Evolutionary conservation across 805 yeast species (phyloP).

Genomic region (Yamadazyma tumulicola): DNA sequence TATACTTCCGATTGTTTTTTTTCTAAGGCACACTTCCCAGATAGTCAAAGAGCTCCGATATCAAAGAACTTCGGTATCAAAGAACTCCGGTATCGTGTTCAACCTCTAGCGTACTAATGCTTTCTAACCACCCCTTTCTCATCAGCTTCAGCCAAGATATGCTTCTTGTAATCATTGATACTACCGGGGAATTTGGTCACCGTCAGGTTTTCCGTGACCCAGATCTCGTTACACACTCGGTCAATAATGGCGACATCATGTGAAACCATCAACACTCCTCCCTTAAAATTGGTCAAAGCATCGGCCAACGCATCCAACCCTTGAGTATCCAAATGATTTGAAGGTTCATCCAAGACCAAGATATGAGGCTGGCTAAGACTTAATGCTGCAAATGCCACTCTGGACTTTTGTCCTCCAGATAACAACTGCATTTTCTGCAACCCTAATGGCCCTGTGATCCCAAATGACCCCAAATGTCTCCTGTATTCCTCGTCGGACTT

Average conservation of each 20-base stretch:
- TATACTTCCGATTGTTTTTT: too few species aligned
- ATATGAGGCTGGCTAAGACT: slow-evolving; percentile 90
- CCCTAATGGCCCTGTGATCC: slow-evolving; percentile 92
- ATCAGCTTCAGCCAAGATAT: slow-evolving; percentile 75
- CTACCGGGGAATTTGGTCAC: slow-evolving; percentile 78
- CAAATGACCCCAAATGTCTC: slow-evolving; percentile 94
- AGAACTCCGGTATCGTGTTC: too few species aligned
- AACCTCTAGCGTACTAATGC: too few species aligned
- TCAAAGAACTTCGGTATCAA: too few species aligned
- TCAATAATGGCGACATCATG: slow-evolving; percentile 94
- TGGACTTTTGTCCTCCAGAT: slow-evolving; percentile 97
- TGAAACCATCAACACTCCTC: slow-evolving; percentile 96
- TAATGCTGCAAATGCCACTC: slow-evolving; percentile 96
- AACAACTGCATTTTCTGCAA: slow-evolving; percentile 83
- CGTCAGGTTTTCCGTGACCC: slow-evolving; percentile 88
- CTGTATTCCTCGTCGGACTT: slow-evolving; percentile 95
- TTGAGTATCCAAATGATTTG: slow-evolving; percentile 96
- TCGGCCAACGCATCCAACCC: slow-evolving; percentile 95
- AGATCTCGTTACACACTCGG: slow-evolving; percentile 86
- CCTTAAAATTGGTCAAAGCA: slow-evolving; percentile 82
- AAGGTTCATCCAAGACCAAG: slow-evolving; percentile 92
- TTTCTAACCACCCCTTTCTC: slow-evolving; percentile 86
- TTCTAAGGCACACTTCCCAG: too few species aligned
- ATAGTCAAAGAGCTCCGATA: too few species aligned
- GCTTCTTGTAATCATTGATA: slow-evolving; percentile 86